These are phyloP conservation scores for Penicillium fuscoglaucum DNA, from an alignment of 2,329 filamentous ascomycete species.

Conservation along the genomic window DNA sequence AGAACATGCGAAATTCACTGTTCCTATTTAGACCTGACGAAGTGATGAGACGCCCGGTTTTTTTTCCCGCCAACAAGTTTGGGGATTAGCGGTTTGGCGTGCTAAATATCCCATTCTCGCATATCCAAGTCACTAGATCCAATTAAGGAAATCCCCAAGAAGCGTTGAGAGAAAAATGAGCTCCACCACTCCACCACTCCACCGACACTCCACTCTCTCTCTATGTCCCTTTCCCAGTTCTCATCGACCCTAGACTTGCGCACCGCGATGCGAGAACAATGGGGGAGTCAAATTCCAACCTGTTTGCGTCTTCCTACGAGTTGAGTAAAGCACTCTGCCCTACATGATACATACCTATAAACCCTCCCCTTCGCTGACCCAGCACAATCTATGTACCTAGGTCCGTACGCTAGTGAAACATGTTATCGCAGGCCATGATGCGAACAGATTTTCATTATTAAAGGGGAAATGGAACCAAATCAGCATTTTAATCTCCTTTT, in stretches of 20 bases:
- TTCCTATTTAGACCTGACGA: background rate
- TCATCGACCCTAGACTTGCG: background rate
- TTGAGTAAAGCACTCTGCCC: too few relatives aligned
- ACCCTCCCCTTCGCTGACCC: too few relatives aligned
- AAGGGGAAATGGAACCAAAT: too few relatives aligned
- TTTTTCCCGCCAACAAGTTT: background rate
- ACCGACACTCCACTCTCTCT: background rate
- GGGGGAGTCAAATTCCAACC: too few relatives aligned
- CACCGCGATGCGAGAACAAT: too few relatives aligned
- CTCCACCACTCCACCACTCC: constrained; percentile 9
- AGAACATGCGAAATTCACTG: background rate
- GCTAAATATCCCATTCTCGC: background rate
- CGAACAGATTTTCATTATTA: too few relatives aligned
- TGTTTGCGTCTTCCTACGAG: too few relatives aligned
- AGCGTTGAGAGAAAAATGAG: background rate
- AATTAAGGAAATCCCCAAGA: background rate
- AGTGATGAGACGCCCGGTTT: background rate
- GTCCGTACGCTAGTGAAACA: too few relatives aligned
- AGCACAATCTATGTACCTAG: too few relatives aligned
- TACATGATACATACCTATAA: too few relatives aligned
- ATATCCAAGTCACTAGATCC: background rate
- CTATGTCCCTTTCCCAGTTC: background rate
- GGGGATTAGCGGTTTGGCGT: background rate
- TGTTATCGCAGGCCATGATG: too few relatives aligned
- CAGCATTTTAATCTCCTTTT: too few relatives aligned